phyloP scores from a whole-genome alignment of 176 grass and related monocot species.

The Hsuehochloa calcarea region DNA sequence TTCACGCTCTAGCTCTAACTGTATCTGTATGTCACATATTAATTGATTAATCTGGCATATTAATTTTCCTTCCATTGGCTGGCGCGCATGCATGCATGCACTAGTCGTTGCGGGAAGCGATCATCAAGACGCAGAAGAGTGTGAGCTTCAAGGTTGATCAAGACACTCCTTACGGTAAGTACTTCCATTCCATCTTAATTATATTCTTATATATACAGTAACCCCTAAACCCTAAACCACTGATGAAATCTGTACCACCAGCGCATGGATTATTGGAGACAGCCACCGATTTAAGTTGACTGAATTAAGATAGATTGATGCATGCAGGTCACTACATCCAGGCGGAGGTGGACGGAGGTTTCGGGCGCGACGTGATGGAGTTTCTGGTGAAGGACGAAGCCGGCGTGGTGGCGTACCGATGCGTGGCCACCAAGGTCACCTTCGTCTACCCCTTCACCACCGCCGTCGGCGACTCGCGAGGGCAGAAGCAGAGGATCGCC shows the following conservation, averaged over 20 bases:
- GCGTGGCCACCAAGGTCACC: slow-evolving; percentile 74
- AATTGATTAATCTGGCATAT: too few species aligned
- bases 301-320: too few species aligned
- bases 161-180: slow-evolving; percentile 54
- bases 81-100: too few species aligned
- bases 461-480: slow-evolving; percentile 70
- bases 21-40: too few species aligned
- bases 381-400: slow-evolving; percentile 67
- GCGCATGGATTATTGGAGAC: too few species aligned
- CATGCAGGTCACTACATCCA: slow-evolving; percentile 80
- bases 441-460: slow-evolving; percentile 96
- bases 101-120: slow-evolving; percentile 67
- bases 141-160: slow-evolving; percentile 59
- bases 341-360: slow-evolving; percentile 66
- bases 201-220: neutral
- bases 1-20: too few species aligned
- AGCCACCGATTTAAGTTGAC: neutral
- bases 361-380: slow-evolving; percentile 80
- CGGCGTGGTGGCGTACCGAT: slow-evolving; percentile 66
- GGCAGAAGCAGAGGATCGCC: slow-evolving; percentile 66
- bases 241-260: neutral
- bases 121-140: slow-evolving; percentile 71
- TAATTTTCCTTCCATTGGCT: too few species aligned
- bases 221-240: neutral
- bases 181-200: neutral